A percentile compares a stretch with the other conserved stretches of the same genome.
Conservation (phyloP, 2,329 filamentous ascomycete genomes). For the Cercospora nicotianae region DNA sequence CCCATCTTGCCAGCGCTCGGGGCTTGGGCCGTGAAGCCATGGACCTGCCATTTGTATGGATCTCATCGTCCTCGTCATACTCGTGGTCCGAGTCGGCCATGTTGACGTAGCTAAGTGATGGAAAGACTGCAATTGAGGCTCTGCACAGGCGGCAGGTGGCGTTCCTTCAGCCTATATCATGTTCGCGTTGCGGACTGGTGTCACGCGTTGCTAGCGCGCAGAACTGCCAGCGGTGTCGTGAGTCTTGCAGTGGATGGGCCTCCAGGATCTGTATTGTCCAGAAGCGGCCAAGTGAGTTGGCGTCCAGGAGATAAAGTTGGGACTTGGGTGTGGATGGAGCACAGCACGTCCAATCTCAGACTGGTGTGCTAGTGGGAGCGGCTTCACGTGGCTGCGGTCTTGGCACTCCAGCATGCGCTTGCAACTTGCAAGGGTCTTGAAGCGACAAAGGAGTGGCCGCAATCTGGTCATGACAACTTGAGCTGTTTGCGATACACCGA, state of each 20-base stretch:
- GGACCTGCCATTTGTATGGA: constrained; percentile 19
- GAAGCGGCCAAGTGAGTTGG: not conserved
- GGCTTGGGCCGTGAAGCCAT: constrained; percentile 33
- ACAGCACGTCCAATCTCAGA: not conserved
- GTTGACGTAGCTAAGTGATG: not conserved
- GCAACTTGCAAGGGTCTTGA: not conserved
- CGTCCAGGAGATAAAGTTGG: constrained; percentile 8
- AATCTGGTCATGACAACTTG: constrained; percentile 5
- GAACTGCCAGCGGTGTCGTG: not conserved
- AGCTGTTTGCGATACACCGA: constrained; percentile 6
- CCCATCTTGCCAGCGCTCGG: constrained; percentile 38
- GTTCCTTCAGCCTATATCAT: constrained; percentile 6
- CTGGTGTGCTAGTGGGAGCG: not conserved
- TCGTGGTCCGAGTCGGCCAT: constrained; percentile 38
- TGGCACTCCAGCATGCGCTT: not conserved
- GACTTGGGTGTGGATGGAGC: not conserved
- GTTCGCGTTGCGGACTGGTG: not conserved
- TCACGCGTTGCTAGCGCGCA: not conserved
- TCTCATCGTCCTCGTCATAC: constrained; percentile 33
- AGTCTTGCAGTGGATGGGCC: not conserved
- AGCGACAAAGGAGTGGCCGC: constrained; percentile 4
- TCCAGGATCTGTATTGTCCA: not conserved
- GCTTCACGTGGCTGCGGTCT: constrained; percentile 5
- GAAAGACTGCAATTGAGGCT: not conserved
- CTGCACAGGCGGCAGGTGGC: constrained; percentile 7